Evolutionary conservation across 139 green algal species (phyloP), one percentile per base, ranked within the genome.

Genomic region (Coccomyxa sp.): DNA sequence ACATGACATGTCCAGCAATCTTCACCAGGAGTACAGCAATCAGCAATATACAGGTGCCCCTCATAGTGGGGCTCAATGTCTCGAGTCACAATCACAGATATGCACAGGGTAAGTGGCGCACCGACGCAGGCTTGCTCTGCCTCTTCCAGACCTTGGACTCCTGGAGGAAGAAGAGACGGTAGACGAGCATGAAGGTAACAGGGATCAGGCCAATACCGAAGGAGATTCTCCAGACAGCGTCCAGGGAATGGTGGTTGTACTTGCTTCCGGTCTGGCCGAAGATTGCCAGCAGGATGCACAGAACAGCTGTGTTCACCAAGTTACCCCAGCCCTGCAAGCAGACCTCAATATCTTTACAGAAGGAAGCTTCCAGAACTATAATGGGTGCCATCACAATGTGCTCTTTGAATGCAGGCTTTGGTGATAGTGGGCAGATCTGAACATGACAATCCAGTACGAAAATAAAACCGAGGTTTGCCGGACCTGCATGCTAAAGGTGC

Each of bases 401-500:
- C 38, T 51, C 38, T 7, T n/a, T 51, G 38, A 51, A 11, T 51
- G 38, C 7, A n/a, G n/a, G 38, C 38, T 51, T 51, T 51, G 38
- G 38, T 51, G 7, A 51, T 51, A 7, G 38, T 51, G 38, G 38
- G 38, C 38, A 51, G 38, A 7, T 51, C 38, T 51, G 7, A 51
- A 7, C 38, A 51, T 3, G 3, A 3, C 38, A n/a, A n/a, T 51
- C 38, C 38, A 51, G 38, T 51, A 7, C 38, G 38, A 51, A 51
- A 7, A 3, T 11, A 11, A 51, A 51, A 3, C 38, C 3, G 7
- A 51, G 38, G 3, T 51, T 25, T 71, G 63, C 18, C 71, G 12
- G 17, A 38, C 88, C 86, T 92, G 90, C 77, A 87, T 88, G 76
- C 79, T 88, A 87, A 95, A 95, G 30, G 88, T 89, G 15, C 92